Base-by-base conservation (phyloP, 1,139 yeast genomes). In the Candida labiduridarum region DNA sequence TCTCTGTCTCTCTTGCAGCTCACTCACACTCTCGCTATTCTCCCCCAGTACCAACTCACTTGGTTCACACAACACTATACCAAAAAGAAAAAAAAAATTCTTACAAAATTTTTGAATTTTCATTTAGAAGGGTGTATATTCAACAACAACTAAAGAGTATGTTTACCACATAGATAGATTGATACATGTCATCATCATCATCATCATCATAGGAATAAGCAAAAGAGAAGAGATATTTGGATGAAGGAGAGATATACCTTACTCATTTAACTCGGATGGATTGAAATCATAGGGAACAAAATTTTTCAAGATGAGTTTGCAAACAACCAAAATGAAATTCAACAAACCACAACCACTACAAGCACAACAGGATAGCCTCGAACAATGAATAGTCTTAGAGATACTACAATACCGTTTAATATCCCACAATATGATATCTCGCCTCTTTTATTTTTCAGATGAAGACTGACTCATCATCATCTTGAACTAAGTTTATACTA, bases 111-210 rank as follows among this genome's bases (percentile, higher is more conserved):
- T 34, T 25, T 35, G 41, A 41, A 46, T 34, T 44, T 44, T 34
- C 40, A 44, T 22, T 33, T 44, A 19, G 14, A 14, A 29, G 42
- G 45, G 46, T 25, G 49, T 41, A 41, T 47, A 47, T 47, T 47
- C 46, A 47, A 47, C 43, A 47, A 41, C 49, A 41, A 35, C 38
- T 27, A 29, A 50, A 50, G 47, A 50, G 52, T 50, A 50, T 50
- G 52, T 50, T 41, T 29, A 34, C 16, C 35, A 15, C 9, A 35
- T n/a, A 10, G n/a, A 33, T n/a, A 8, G 29, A 12, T 16, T 8
- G 12, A 2, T 15, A 14, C 14, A 31, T 11, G 36, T 16, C 43
- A 19, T 19, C 12, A 19, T 19, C 22, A 19, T 19, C 6, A 30
- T 16, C 43, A 19, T 19, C 12, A 19, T 19, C 22, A 19, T 19